Conservation (phyloP, 2,329 filamentous ascomycete species). For the Neofusicoccum sp. region DNA sequence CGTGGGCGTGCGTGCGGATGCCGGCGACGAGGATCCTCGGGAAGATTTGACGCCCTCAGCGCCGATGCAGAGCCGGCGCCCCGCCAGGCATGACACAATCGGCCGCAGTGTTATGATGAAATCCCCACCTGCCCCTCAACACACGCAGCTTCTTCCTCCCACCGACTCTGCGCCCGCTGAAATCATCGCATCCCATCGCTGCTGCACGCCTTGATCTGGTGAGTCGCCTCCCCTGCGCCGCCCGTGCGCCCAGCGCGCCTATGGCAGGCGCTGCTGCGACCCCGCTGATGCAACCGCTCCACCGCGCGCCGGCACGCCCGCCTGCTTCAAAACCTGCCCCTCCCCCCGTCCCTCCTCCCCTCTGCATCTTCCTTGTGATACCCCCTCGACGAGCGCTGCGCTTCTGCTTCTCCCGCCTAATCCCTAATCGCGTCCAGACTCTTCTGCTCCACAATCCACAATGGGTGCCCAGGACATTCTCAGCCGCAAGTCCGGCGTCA, state of each 20-base stretch:
- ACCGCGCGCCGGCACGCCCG: background rate
- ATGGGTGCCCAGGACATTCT: slow-evolving; percentile 56
- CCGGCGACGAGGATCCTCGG: slow-evolving; percentile 10
- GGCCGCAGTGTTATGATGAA: slow-evolving; percentile 15
- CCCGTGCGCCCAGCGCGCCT: background rate
- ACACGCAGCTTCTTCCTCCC: slow-evolving; percentile 14
- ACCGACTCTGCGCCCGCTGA: slow-evolving; percentile 12
- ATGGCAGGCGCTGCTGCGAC: background rate
- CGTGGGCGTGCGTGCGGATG: background rate
- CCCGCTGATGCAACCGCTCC: slow-evolving; percentile 17
- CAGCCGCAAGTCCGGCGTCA: slow-evolving; percentile 61
- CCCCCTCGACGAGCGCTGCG: background rate
- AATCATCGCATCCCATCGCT: slow-evolving; percentile 13
- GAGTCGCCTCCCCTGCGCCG: slow-evolving; percentile 7
- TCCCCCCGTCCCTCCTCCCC: slow-evolving; percentile 17
- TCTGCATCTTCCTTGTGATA: slow-evolving; percentile 15
- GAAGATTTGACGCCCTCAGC: slow-evolving; percentile 2
- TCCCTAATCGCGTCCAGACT: background rate
- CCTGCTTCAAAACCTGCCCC: slow-evolving; percentile 17
- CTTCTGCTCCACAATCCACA: slow-evolving; percentile 16
- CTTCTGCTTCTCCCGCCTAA: background rate
- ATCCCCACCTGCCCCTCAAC: slow-evolving; percentile 17
- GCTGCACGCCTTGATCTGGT: slow-evolving; percentile 15
- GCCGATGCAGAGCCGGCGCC: slow-evolving; percentile 17
- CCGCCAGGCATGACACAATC: slow-evolving; percentile 18